Percentiles rank a stretch among this genome's conserved stretches.
These are phyloP conservation scores for Corynascus novoguineensis DNA, from an alignment of 495 filamentous ascomycete species.

Conservation along the genomic window DNA sequence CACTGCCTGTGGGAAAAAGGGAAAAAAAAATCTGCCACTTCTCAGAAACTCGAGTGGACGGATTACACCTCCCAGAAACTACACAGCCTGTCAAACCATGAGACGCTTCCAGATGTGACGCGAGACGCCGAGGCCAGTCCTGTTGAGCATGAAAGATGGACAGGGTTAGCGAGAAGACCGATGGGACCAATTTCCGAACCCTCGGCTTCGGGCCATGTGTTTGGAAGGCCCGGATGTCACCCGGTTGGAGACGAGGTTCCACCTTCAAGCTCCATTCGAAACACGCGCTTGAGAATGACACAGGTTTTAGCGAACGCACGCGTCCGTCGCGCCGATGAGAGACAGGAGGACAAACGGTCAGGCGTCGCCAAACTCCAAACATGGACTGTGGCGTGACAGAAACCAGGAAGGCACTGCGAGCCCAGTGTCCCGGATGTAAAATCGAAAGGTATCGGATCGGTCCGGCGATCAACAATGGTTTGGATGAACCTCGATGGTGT, in stretches of 20 bases:
- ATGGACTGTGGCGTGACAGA: neutral
- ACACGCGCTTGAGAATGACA: conserved; percentile 9
- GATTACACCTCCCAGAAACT: neutral
- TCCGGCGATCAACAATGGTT: conserved; percentile 2
- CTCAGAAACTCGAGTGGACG: too few relatives aligned
- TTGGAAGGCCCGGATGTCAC: conserved; percentile 11
- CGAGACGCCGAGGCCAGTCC: neutral
- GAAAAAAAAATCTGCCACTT: neutral
- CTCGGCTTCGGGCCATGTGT: conserved; percentile 22
- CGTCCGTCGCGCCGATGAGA: neutral
- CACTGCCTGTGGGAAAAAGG: neutral
- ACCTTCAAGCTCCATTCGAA: conserved; percentile 18
- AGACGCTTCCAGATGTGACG: conserved; percentile 10
- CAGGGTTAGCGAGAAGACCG: conserved; percentile 10
- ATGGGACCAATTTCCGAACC: conserved; percentile 26
- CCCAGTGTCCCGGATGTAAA: neutral
- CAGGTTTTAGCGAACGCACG: conserved; percentile 6
- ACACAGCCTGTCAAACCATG: neutral
- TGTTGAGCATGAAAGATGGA: neutral
- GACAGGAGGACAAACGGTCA: neutral
- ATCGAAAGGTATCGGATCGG: neutral
- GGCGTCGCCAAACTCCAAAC: neutral
- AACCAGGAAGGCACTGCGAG: neutral
- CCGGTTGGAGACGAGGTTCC: conserved; percentile 15
- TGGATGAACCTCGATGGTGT: neutral